Conservation (phyloP, 2,329 filamentous ascomycete species). For the Ceratocystis eucalypticola region DNA sequence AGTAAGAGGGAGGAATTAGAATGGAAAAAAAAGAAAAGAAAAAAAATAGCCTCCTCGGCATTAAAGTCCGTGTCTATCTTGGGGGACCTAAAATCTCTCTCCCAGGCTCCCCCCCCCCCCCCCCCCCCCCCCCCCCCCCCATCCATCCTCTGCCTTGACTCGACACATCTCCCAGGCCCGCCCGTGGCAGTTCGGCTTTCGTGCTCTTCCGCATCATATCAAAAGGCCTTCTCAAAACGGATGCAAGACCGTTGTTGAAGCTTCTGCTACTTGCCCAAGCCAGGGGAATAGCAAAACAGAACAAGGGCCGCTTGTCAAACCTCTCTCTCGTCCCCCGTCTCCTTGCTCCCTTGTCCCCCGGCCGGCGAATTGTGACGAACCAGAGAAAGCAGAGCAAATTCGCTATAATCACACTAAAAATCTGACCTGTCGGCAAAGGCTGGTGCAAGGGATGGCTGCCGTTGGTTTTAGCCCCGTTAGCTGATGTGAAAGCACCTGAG, state of each 20-base stretch:
- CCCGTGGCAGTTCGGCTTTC: neutral
- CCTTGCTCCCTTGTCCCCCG: neutral
- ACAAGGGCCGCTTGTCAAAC: neutral
- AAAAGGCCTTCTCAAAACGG: neutral
- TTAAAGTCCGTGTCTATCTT: no score
- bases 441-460: neutral
- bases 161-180: neutral
- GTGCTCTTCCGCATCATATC: neutral
- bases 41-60: neutral
- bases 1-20: no score
- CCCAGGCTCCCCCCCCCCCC: no score
- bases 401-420: neutral
- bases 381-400: neutral
- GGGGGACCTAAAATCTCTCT: neutral
- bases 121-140: no score
- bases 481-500: neutral
- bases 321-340: neutral
- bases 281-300: neutral
- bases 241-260: neutral
- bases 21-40: neutral
- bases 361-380: neutral
- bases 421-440: slow-evolving; percentile 1
- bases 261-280: neutral
- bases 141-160: neutral
- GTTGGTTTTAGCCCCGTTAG: neutral